Percentiles rank a stretch among this genome's conserved stretches.
These are phyloP conservation scores for Dictyostelium intermedium DNA, from an alignment of 78 protist species.

Conservation along the genomic window DNA sequence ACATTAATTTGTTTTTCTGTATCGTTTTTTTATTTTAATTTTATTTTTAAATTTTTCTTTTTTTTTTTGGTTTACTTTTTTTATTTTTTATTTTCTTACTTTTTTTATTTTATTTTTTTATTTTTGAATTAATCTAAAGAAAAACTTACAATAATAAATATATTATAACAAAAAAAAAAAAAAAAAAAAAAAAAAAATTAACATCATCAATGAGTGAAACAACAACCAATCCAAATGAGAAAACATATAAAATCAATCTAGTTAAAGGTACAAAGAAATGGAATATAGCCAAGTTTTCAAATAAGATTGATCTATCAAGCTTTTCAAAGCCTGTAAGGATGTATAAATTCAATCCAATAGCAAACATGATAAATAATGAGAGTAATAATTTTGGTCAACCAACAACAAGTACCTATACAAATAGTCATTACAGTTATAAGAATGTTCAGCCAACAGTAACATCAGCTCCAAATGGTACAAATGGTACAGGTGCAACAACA, in stretches of 20 bases:
- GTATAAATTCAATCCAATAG: slow-evolving; percentile 44
- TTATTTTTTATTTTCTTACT: no score
- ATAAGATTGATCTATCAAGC: slow-evolving; percentile 33
- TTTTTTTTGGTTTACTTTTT: no score
- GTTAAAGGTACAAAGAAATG: slow-evolving; percentile 52
- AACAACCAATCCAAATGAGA: not conserved
- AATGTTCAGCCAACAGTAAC: not conserved
- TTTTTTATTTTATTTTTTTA: not conserved
- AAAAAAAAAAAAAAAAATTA: not conserved
- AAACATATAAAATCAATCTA: slow-evolving; percentile 11
- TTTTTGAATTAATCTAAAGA: no score
- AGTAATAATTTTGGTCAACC: not conserved
- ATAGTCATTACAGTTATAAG: not conserved
- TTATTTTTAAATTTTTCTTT: no score
- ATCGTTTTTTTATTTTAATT: not conserved
- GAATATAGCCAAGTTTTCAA: slow-evolving; percentile 71
- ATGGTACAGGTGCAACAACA: not conserved
- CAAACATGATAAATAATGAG: not conserved
- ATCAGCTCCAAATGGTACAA: not conserved
- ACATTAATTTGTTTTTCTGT: not conserved
- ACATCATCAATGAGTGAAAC: not conserved
- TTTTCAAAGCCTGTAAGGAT: slow-evolving; percentile 57
- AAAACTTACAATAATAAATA: not conserved
- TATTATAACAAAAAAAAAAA: not conserved
- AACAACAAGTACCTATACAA: not conserved